phyloP scores from a whole-genome alignment of 768 basidiomycete species.

The Panellus pusillus region DNA sequence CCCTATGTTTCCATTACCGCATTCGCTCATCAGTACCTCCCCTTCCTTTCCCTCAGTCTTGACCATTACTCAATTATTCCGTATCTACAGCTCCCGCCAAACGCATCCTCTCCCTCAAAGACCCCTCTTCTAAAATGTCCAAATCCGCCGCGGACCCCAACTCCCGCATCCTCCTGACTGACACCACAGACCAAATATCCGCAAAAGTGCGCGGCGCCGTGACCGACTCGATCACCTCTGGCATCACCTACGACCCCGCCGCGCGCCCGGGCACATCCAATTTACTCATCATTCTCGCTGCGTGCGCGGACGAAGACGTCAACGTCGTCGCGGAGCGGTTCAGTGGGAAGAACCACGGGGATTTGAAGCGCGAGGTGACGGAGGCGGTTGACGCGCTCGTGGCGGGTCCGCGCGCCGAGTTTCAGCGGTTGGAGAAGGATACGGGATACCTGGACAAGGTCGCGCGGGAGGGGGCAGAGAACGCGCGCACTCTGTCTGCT shows the following conservation, averaged over 20 bases:
- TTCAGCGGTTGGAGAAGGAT: constrained; percentile 62
- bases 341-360: constrained; percentile 55
- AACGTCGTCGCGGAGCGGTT: constrained; percentile 50
- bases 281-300: constrained; percentile 75
- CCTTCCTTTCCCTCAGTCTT: background rate
- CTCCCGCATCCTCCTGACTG: constrained; percentile 87
- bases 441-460: constrained; percentile 59
- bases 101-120: constrained; percentile 83
- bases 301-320: constrained; percentile 57
- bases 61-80: background rate
- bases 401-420: constrained; percentile 67
- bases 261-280: constrained; percentile 84
- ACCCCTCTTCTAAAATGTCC: constrained; percentile 91
- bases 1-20: constrained; percentile 70
- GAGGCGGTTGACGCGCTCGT: constrained; percentile 72
- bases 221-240: constrained; percentile 70
- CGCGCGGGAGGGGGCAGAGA: constrained; percentile 60
- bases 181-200: constrained; percentile 57
- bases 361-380: constrained; percentile 72
- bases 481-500: constrained; percentile 61
- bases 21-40: constrained; percentile 65
- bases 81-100: constrained; percentile 63
- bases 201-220: constrained; percentile 79
- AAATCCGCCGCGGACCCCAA: constrained; percentile 80
- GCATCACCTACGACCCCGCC: constrained; percentile 79